A percentile compares a stretch with the other conserved stretches of the same genome.
Evolutionary conservation across 2,329 filamentous ascomycete species (phyloP).

Genomic region (Teratosphaeria gauchensis): DNA sequence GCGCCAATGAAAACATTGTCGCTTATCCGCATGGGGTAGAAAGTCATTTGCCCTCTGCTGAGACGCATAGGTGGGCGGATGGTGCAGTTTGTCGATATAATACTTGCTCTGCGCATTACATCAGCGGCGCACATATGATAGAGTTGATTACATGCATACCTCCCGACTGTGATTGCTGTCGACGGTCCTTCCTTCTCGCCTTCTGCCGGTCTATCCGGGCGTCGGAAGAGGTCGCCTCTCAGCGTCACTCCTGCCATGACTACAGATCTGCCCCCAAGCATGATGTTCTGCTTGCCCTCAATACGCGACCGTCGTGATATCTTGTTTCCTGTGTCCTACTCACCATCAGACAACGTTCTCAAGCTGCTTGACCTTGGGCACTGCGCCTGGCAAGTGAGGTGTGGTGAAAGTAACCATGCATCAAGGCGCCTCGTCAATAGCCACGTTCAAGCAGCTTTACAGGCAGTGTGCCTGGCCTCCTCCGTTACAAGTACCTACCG

Average conservation of each 20-base stretch:
- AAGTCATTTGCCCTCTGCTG: constrained; percentile 64
- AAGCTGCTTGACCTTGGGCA: constrained; percentile 81
- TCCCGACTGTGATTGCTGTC: constrained; percentile 70
- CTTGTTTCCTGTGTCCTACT: constrained; percentile 93
- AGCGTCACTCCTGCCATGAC: constrained; percentile 94
- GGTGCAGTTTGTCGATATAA: constrained; percentile 68
- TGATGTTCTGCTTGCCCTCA: constrained; percentile 94
- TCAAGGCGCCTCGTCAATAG: background rate
- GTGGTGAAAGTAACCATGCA: background rate
- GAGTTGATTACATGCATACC: constrained; percentile 7
- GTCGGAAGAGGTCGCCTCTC: constrained; percentile 68
- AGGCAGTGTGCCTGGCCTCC: background rate
- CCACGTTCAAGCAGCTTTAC: background rate
- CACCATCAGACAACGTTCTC: constrained; percentile 60
- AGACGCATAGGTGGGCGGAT: constrained; percentile 75
- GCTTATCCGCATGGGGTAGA: constrained; percentile 84
- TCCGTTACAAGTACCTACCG: constrained; percentile 46
- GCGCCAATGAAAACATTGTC: constrained; percentile 82
- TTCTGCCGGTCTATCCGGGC: constrained; percentile 18
- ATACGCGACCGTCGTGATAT: constrained; percentile 86
- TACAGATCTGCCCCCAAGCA: constrained; percentile 85
- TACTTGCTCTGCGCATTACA: constrained; percentile 57
- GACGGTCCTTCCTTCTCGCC: constrained; percentile 19
- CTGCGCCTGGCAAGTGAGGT: constrained; percentile 34
- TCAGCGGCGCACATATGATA: background rate